Evolutionary conservation across 345 rosid genomes (phyloP), one percentile per base, ranked within the genome.

Genomic region (Rhizophora apiculata): DNA sequence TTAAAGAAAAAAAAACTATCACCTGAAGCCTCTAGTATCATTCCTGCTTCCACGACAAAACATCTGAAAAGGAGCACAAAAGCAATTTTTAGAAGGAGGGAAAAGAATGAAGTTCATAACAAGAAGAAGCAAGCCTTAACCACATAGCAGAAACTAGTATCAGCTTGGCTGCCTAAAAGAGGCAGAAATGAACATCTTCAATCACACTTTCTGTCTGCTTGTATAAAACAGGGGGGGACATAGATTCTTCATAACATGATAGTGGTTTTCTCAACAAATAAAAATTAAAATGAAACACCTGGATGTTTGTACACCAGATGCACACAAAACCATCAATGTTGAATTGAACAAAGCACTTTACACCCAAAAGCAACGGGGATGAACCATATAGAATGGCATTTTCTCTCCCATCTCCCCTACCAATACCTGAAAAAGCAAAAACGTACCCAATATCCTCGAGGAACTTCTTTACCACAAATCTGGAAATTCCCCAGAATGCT

Each of bases 11-110:
- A 59, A 8, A 57, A 55, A 30, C 20, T 8, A 55, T 72, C 85
- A 95, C 99, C 98, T 92, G 82, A 95, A 95, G 60, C 99, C 99
- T 51, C 98, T 83, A 39, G 98, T 92, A 27, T 86, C 98, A 19
- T 90, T 95, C 86, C 74, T 86, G 90, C 97, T 95, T 70, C 98
- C 98, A 68, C 98, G 97, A 72, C 99, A 95, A 82, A 88, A 90
- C 89, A 83, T 87, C 98, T 95, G 87, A 67, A 84, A 82, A 62
- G 74, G 53, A 72, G 72, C 72, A 68, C 52, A 58, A 49, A 63
- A 46, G 72, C 49, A 39, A 70, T 29, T 52, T 67, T 56, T 36
- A 68, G 65, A 64, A 65, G 32, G 55, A 65, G 32, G 55, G 34
- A 24, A 22, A 66, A 27, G n/a, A n/a, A 31, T 51, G 19, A 66